A percentile compares a stretch with the other conserved stretches of the same genome.
phyloP scores from a whole-genome alignment of 768 basidiomycete genomes.

The Russula sp. region DNA sequence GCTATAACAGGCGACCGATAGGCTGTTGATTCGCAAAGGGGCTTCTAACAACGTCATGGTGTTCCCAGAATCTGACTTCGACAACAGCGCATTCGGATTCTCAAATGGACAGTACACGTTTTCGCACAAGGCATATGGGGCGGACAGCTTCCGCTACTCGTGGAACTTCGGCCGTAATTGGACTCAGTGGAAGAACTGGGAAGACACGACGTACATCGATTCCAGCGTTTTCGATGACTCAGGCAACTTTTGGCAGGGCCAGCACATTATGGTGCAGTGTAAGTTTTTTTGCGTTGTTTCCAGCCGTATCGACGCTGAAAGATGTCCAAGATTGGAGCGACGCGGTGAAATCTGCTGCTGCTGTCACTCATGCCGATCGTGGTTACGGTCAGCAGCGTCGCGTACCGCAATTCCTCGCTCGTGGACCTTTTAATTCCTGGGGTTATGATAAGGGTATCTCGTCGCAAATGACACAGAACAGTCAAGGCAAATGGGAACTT shows the following conservation, averaged over 20 bases:
- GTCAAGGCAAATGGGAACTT: constrained; percentile 70
- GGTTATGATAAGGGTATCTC: constrained; percentile 81
- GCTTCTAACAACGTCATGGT: constrained; percentile 68
- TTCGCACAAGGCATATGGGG: constrained; percentile 76
- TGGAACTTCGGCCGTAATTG: constrained; percentile 82
- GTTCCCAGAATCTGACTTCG: constrained; percentile 80
- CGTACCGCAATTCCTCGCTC: constrained; percentile 79
- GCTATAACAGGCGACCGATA: constrained; percentile 52
- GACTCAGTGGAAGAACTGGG: constrained; percentile 75
- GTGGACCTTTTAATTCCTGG: constrained; percentile 89
- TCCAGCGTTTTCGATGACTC: constrained; percentile 42
- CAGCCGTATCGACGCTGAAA: neutral
- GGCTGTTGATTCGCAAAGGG: constrained; percentile 78
- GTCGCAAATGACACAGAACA: constrained; percentile 56
- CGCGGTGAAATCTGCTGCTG: constrained; percentile 49
- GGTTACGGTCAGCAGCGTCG: constrained; percentile 57
- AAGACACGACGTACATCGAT: constrained; percentile 61
- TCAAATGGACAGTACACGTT: constrained; percentile 64
- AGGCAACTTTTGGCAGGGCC: constrained; percentile 65
- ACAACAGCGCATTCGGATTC: constrained; percentile 47
- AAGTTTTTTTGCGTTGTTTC: constrained; percentile 26
- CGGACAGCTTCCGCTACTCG: constrained; percentile 82
- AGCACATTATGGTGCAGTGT: constrained; percentile 90
- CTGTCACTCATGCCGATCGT: constrained; percentile 72
- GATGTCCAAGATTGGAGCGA: constrained; percentile 64